Evolutionary conservation across 805 yeast genomes (phyloP).

Genomic region (Diddensiella santjacobensis): DNA sequence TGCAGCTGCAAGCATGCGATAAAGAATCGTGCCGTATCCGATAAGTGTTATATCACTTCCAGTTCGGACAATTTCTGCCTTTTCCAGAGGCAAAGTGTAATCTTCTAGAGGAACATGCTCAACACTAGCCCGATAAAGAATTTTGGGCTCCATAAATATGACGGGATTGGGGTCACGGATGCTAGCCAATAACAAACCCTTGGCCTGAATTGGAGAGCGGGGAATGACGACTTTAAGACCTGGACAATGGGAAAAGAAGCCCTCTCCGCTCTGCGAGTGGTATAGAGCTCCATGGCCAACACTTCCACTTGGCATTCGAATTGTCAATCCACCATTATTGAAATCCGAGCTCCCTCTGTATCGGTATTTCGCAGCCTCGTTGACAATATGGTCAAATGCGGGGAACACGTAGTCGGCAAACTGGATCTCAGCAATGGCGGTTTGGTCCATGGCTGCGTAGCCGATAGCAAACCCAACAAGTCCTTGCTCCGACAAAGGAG

Average conservation of each 20-base stretch:
- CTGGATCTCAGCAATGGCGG: constrained; percentile 92
- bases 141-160: constrained; percentile 85
- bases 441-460: constrained; percentile 82
- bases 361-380: constrained; percentile 93
- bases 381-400: constrained; percentile 89
- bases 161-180: constrained; percentile 96
- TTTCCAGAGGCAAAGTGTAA: constrained; percentile 79
- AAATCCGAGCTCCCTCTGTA: constrained; percentile 82
- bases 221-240: constrained; percentile 91
- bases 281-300: constrained; percentile 98
- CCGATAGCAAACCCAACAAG: constrained; percentile 85
- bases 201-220: constrained; percentile 84
- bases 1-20: constrained; percentile 78
- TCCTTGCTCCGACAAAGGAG: constrained; percentile 95
- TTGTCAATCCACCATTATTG: constrained; percentile 88
- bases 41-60: constrained; percentile 81
- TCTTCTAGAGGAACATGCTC: constrained; percentile 82
- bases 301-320: constrained; percentile 96
- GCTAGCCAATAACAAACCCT: constrained; percentile 85
- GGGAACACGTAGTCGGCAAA: constrained; percentile 97
- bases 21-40: constrained; percentile 80
- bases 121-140: constrained; percentile 77
- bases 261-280: constrained; percentile 90
- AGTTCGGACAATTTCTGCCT: constrained; percentile 79
- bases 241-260: constrained; percentile 92